Evolutionary conservation across 441 rosid genomes (phyloP), one percentile per base, ranked within the genome.

Genomic region (Manihot esculenta): DNA sequence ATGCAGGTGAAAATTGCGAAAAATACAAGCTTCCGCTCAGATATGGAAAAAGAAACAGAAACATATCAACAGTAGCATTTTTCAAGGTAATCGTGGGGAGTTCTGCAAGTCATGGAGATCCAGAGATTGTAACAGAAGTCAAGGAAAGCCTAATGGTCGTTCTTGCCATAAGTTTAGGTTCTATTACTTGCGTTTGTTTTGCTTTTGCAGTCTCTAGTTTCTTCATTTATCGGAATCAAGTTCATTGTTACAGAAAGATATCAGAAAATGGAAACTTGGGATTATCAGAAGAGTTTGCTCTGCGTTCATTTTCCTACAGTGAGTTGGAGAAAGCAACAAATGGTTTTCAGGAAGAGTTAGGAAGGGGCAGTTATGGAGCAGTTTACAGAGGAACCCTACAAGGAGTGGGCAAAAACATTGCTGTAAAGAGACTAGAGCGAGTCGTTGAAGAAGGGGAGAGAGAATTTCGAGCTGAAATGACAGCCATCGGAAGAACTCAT

Each of bases 361-460:
- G 75, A 11, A 76, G 61, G 12, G 82, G 79, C 1, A 51, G 69
- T 2, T 64, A 60, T 18, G 82, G 82, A 8, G 55, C 69, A 1
- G 57, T 75, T n/a, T 79, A 79, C 27, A 79, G 35, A 48, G 82
- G 82, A 0, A 44, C 10, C 7, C 30, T 76, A 0, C 14, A 14
- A 1, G 49, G 47, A 1, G 20, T 64, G 10, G 38, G 54, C 30
- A 71, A 27, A 24, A 41, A 15, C 47, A 44, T 76, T 51, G 78
- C 74, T 6, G 74, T 70, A 6, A 84, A 84, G 64, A 71, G 73
- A 42, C 72, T 84, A 0, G 80, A 75, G 1, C 78, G 66, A 35
- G 17, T 15, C 24, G 26, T 42, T 20, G 70, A 73, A 0, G 74
- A 72, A 20, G 74, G 74, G 7, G 81, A 82, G 47, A 73, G 57